Evolutionary conservation across 2,329 filamentous ascomycete species (phyloP).

Genomic region (Xylaria sp.): DNA sequence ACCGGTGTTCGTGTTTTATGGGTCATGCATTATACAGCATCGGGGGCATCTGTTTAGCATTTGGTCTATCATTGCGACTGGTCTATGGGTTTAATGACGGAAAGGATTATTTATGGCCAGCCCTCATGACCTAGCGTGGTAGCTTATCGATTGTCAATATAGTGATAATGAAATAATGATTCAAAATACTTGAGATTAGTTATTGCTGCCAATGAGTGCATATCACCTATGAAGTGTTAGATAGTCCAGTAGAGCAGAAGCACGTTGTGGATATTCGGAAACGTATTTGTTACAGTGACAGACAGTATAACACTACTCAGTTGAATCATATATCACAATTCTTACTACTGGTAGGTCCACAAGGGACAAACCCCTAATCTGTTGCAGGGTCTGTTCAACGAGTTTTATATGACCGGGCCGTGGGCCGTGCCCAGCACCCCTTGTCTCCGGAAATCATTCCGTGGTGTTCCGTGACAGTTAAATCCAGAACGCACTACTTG

Average conservation of each 20-base stretch:
- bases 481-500: too few relatives aligned
- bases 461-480: too few relatives aligned
- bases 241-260: not conserved
- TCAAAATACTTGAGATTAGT: not conserved
- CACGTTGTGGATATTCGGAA: not conserved
- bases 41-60: not conserved
- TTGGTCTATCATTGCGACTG: conserved; percentile 1
- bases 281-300: not conserved
- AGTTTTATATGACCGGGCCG: too few relatives aligned
- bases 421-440: too few relatives aligned
- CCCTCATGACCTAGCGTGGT: not conserved
- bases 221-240: not conserved
- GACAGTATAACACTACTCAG: too few relatives aligned
- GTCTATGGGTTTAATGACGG: not conserved
- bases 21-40: conserved; percentile 10
- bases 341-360: too few relatives aligned
- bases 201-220: not conserved
- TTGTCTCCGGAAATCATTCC: too few relatives aligned
- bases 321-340: too few relatives aligned
- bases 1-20: conserved; percentile 19
- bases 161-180: conserved; percentile 10
- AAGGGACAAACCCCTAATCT: too few relatives aligned
- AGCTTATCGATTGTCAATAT: not conserved
- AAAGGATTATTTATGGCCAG: not conserved
- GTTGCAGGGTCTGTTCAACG: too few relatives aligned